Conservation (phyloP, 1,284 basidiomycete species). For the Salmacisia buchloeana region DNA sequence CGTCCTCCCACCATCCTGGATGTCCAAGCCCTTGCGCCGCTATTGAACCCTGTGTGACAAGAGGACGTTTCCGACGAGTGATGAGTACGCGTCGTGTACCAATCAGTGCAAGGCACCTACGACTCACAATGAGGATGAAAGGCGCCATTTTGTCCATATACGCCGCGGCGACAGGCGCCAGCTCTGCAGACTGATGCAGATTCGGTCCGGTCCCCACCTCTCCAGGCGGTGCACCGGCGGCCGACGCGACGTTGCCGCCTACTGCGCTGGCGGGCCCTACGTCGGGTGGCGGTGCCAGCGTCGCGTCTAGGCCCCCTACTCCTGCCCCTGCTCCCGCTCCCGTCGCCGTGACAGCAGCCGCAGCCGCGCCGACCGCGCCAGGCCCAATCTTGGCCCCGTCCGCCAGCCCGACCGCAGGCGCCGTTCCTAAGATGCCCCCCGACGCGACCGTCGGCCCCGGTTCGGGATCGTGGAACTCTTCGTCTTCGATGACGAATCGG, state of each 20-base stretch:
- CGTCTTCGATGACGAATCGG: conserved; percentile 78
- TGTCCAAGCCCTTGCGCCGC: conserved; percentile 42
- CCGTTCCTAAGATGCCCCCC: conserved; percentile 13
- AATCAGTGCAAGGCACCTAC: too few species aligned
- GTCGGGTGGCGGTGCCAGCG: background rate
- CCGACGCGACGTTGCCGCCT: conserved; percentile 1
- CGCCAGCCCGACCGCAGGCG: background rate
- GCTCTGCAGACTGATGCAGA: background rate
- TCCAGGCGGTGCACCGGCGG: background rate
- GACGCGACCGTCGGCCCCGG: conserved; percentile 62
- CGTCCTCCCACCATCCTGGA: conserved; percentile 19
- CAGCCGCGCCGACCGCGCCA: background rate
- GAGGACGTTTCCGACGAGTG: background rate
- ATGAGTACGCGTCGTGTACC: too few species aligned
- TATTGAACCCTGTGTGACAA: conserved; percentile 23
- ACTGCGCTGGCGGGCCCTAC: background rate
- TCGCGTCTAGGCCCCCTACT: too few species aligned
- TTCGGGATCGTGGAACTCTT: conserved; percentile 85
- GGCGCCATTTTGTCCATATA: conserved; percentile 6
- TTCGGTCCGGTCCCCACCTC: background rate
- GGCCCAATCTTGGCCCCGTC: conserved; percentile 1
- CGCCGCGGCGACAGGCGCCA: background rate
- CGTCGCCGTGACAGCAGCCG: too few species aligned
- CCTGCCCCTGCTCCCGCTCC: too few species aligned
- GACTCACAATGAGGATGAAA: background rate